Percentiles rank a stretch among this genome's conserved stretches.
Conservation (phyloP, 129 eudicot genomes). For the Helichrysum umbraculigerum region DNA sequence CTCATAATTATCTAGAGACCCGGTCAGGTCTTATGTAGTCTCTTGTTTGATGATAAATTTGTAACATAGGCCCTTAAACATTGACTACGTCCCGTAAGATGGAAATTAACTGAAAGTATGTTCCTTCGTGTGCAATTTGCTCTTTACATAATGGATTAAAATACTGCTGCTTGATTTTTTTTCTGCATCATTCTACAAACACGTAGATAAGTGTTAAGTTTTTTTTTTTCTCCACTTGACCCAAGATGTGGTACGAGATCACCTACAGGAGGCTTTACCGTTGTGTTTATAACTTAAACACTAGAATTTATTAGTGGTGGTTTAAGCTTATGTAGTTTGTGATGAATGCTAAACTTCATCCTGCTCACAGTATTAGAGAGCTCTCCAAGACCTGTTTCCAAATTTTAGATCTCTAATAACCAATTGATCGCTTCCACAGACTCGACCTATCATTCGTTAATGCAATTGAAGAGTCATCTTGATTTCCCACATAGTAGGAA, state of each 20-base stretch:
- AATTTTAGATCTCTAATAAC: too few relatives aligned
- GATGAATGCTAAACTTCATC: too few relatives aligned
- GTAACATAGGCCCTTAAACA: not conserved
- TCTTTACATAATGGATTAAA: not conserved
- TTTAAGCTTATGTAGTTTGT: too few relatives aligned
- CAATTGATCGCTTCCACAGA: too few relatives aligned
- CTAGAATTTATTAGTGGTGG: too few relatives aligned
- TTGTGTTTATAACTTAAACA: not conserved
- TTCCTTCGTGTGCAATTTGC: not conserved
- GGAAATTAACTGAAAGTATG: not conserved
- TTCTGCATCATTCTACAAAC: not conserved
- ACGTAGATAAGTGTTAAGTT: not conserved
- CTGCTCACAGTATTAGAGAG: too few relatives aligned
- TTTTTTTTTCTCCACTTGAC: not conserved
- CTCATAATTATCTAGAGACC: not conserved
- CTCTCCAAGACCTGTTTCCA: too few relatives aligned
- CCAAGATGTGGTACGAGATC: not conserved
- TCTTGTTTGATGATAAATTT: not conserved
- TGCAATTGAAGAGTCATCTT: too few relatives aligned
- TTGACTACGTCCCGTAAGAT: not conserved
- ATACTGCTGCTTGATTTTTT: not conserved
- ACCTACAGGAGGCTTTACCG: not conserved
- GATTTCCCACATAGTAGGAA: too few relatives aligned
- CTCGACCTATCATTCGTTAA: too few relatives aligned
- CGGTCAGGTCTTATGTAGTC: not conserved